Percentiles rank a stretch among this genome's conserved stretches.
These are phyloP conservation scores for Ceratobasidium sp. DNA, from an alignment of 1,284 basidiomycete species.

Conservation along the genomic window DNA sequence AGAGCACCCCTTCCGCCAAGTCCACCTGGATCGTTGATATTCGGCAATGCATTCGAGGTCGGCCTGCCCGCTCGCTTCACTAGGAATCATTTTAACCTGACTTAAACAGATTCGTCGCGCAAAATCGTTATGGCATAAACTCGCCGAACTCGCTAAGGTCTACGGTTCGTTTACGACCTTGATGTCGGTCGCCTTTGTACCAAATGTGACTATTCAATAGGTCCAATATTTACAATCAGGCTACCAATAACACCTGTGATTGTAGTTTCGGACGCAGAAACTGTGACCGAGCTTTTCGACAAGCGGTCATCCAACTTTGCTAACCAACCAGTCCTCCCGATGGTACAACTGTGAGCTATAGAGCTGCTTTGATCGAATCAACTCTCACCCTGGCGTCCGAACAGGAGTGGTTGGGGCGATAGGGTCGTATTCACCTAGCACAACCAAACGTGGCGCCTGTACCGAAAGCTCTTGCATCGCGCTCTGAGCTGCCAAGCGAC, in stretches of 20 bases:
- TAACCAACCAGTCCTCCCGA: not conserved
- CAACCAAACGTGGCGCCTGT: not conserved
- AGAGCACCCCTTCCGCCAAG: not conserved
- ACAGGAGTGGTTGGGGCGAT: not conserved
- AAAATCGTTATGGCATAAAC: not conserved
- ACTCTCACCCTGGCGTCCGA: too few species aligned
- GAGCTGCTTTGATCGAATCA: not conserved
- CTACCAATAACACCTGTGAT: not conserved
- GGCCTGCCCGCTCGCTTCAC: not conserved
- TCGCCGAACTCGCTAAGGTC: not conserved
- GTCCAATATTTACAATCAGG: not conserved
- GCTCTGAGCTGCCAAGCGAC: constrained; percentile 20
- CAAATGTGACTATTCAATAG: not conserved
- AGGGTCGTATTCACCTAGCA: not conserved
- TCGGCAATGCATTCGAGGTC: not conserved
- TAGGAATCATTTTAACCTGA: not conserved
- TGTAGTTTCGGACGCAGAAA: not conserved
- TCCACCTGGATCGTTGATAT: not conserved
- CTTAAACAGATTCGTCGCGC: not conserved
- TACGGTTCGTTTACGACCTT: not conserved
- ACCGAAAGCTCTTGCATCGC: constrained; percentile 4
- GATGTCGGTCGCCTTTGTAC: not conserved
- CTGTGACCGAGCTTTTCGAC: not conserved
- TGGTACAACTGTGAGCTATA: not conserved
- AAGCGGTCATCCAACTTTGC: not conserved